These are phyloP conservation scores for Leishmania lainsoni DNA, from an alignment of 208 protist species.

Conservation along the genomic window DNA sequence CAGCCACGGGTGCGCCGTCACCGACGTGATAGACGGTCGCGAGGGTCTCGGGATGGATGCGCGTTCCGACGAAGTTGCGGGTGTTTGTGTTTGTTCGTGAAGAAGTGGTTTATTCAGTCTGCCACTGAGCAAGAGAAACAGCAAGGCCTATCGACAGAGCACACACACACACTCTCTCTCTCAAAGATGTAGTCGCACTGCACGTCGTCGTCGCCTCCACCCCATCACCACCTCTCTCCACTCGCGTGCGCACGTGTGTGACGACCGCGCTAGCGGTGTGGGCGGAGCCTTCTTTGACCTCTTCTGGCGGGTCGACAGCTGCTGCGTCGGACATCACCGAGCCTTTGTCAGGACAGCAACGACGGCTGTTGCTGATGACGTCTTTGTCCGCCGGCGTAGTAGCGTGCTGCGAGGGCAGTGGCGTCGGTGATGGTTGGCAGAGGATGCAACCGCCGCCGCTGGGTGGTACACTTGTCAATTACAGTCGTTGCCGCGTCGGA, in stretches of 20 bases:
- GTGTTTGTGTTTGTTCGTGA: too few species aligned
- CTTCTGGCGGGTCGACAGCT: background rate
- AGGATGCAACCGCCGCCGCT: too few species aligned
- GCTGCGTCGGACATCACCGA: background rate
- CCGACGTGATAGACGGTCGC: background rate
- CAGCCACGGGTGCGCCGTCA: background rate
- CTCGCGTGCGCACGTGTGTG: background rate
- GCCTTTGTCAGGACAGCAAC: background rate
- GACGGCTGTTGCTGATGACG: background rate
- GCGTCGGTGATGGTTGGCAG: background rate
- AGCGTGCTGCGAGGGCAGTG: background rate
- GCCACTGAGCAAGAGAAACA: background rate
- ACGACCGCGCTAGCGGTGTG: background rate
- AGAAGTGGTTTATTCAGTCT: background rate
- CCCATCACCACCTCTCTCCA: background rate
- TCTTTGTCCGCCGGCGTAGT: background rate
- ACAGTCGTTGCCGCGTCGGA: background rate
- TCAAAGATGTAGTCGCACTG: background rate
- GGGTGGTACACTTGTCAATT: background rate
- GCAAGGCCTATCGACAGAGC: background rate
- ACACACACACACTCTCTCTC: too few species aligned
- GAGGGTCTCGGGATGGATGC: background rate
- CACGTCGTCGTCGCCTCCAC: background rate
- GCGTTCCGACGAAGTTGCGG: too few species aligned
- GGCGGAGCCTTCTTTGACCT: background rate